Percentiles rank a stretch among this genome's conserved stretches.
These are phyloP conservation scores for Scorias spongiosa DNA, from an alignment of 2,329 filamentous ascomycete genomes.

Conservation along the genomic window DNA sequence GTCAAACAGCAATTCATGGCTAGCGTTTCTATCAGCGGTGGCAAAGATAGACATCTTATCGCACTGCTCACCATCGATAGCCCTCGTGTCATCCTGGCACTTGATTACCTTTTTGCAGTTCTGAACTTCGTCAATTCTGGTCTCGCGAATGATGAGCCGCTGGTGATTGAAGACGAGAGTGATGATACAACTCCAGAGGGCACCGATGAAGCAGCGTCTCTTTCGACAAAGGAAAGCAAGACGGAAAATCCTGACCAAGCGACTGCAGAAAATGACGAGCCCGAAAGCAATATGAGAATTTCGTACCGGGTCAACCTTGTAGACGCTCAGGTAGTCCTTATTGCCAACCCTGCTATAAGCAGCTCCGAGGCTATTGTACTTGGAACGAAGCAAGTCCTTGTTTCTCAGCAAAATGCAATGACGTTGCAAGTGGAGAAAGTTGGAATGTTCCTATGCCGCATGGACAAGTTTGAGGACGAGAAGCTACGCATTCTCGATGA, in stretches of 20 bases:
- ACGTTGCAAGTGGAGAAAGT: constrained; percentile 88
- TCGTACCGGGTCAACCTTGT: constrained; percentile 89
- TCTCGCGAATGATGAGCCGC: constrained; percentile 36
- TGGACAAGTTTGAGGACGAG: constrained; percentile 92
- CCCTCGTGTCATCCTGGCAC: constrained; percentile 80
- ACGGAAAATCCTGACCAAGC: constrained; percentile 6
- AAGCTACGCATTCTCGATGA: constrained; percentile 88
- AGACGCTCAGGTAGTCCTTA: constrained; percentile 89
- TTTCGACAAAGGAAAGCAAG: constrained; percentile 16
- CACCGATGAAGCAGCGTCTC: constrained; percentile 32
- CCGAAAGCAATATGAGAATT: constrained; percentile 46
- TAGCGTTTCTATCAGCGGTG: constrained; percentile 80
- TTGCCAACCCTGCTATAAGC: constrained; percentile 79
- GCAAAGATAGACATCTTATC: constrained; percentile 65
- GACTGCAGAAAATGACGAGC: constrained; percentile 11
- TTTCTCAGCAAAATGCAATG: constrained; percentile 85
- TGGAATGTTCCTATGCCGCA: constrained; percentile 96
- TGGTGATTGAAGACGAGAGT: constrained; percentile 43
- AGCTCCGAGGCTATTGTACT: constrained; percentile 94
- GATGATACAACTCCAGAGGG: constrained; percentile 28
- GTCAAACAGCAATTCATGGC: constrained; percentile 96
- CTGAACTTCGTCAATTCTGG: constrained; percentile 68
- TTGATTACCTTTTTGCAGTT: constrained; percentile 88
- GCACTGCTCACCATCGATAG: constrained; percentile 90
- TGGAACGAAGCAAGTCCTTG: constrained; percentile 79